These are phyloP conservation scores for Orbilia quercus DNA, from an alignment of 2,329 filamentous ascomycete genomes.

Conservation along the genomic window DNA sequence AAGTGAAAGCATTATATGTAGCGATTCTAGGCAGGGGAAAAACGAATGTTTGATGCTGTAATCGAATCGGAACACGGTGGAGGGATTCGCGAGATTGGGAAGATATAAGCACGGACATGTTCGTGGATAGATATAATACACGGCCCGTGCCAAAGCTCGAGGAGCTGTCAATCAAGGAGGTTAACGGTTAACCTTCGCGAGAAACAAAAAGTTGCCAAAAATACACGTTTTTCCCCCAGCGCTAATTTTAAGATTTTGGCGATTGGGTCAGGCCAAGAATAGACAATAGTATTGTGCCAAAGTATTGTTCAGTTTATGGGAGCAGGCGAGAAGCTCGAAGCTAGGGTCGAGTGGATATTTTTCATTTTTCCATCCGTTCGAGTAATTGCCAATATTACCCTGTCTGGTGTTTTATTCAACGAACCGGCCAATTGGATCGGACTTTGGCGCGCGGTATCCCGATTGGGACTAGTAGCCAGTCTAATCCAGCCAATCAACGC, in stretches of 20 bases:
- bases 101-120: constrained; percentile 8
- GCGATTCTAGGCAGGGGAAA: neutral
- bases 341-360: constrained; percentile 2
- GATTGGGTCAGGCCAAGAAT: constrained; percentile 21
- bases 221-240: constrained; percentile 13
- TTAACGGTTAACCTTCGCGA: neutral
- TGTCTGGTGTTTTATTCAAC: constrained; percentile 26
- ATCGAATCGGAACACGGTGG: constrained; percentile 1
- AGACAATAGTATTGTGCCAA: constrained; percentile 18
- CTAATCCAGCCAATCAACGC: constrained; percentile 40
- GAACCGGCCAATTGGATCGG: constrained; percentile 24
- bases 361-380: neutral
- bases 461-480: constrained; percentile 14
- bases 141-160: constrained; percentile 11
- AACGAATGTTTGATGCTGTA: neutral
- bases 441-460: constrained; percentile 55
- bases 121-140: constrained; percentile 4
- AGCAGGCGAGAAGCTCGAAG: neutral
- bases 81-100: constrained; percentile 8
- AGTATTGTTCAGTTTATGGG: constrained; percentile 38
- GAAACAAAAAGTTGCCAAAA: constrained; percentile 15
- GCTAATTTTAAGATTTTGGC: constrained; percentile 43
- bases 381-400: constrained; percentile 2
- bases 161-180: constrained; percentile 21
- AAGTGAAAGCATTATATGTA: too few relatives aligned